Base-by-base conservation (phyloP, 208 protist genomes). In the Phytomonas francai region DNA sequence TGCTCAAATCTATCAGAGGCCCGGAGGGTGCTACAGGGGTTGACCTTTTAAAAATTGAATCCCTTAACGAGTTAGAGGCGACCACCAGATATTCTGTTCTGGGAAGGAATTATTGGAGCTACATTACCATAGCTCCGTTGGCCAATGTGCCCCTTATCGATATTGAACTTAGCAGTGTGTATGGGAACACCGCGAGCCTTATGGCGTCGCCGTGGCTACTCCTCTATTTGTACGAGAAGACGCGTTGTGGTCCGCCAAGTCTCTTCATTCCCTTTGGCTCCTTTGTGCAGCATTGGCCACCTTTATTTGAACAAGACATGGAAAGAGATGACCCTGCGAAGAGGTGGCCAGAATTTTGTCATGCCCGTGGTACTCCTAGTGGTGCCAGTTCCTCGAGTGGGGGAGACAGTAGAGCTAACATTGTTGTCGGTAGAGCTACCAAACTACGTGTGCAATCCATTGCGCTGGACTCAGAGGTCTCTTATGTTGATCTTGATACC, bases 61-160 rank as follows among this genome's bases (percentile, higher is more conserved):
- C 85, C n/a, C 79, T 97, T 34, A 94, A 95, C 70, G 85, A 92
- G 69, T 74, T 96, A 56, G 93, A 97, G 70, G 77, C 87, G 33
- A 87, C 79, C 11, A 96, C 91, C 57, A 87, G 88, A 11, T 89
- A 88, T 70, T 87, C 86, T 31, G 74, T 97, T 51, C 80, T 97
- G 3, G 87, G 79, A n/a, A 75, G 86, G 14, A 91, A 95, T 74
- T 97, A 96, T 78, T 94, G 84, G 86, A 73, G 82, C 11, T 92
- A 86, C 67, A 67, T 94, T 42, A 79, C 84, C 61, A 82, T 73
- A 3, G 80, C 84, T 0, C 89, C 89, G 7, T 70, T 90, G 11
- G 80, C 83, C 25, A 76, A 74, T 39, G 77, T 86, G 0, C 86
- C 89, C 32, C 70, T 91, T 22, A 84, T 92, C 45, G 89, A 92